Conservation (phyloP, 78 protist species). For the Anaeramoeba flamelloides region DNA sequence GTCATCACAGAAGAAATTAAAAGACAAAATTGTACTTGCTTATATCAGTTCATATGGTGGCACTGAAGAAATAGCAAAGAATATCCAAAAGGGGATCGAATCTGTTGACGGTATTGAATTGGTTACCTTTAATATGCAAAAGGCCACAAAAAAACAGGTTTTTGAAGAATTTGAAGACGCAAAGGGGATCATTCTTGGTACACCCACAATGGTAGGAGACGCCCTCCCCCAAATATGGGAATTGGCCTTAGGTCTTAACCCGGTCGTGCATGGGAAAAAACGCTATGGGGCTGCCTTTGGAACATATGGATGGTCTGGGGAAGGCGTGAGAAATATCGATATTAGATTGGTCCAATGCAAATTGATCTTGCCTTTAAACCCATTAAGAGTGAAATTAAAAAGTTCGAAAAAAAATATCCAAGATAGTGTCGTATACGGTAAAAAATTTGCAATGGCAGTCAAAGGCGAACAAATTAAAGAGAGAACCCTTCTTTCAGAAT, state of each 20-base stretch:
- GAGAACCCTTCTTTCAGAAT: too few species aligned
- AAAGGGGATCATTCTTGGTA: background rate
- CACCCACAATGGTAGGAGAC: constrained; percentile 1
- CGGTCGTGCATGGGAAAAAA: background rate
- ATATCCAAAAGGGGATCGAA: background rate
- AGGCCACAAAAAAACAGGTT: background rate
- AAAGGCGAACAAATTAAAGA: background rate
- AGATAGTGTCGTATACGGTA: background rate
- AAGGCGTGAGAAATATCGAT: background rate
- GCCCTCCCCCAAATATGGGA: constrained; percentile 4
- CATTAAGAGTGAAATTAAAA: background rate
- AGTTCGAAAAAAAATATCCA: background rate
- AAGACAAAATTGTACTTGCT: background rate
- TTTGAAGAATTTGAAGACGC: background rate
- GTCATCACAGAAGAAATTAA: background rate
- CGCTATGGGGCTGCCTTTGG: background rate
- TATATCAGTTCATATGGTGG: background rate
- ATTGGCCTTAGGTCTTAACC: background rate
- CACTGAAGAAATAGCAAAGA: background rate
- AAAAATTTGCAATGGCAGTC: background rate
- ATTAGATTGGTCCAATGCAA: background rate
- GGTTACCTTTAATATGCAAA: too few species aligned
- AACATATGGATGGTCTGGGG: constrained; percentile 7
- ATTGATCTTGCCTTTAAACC: background rate
- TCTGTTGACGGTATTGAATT: too few species aligned